Conservation (phyloP, 345 rosid species). For the Carallia brachiata region DNA sequence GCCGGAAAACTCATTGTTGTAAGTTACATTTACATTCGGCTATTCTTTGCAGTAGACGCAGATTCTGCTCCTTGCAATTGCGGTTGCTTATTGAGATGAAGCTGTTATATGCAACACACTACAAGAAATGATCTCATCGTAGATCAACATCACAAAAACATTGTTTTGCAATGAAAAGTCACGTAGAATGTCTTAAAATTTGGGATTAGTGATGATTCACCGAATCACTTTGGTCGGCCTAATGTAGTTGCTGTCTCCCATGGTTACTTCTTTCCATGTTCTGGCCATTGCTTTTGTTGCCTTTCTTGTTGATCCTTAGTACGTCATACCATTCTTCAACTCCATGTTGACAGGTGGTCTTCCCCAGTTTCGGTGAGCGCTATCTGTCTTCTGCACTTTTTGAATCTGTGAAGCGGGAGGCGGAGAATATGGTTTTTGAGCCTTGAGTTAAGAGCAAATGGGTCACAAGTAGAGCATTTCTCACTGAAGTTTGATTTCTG, state of each 20-base stretch:
- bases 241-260: no score
- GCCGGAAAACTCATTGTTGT: conserved; percentile 56
- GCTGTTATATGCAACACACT: no score
- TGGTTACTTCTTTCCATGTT: no score
- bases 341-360: conserved; percentile 44
- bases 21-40: conserved; percentile 14
- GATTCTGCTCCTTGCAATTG: background rate
- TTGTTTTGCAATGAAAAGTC: no score
- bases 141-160: no score
- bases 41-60: no score
- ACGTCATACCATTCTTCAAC: background rate
- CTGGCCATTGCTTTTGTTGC: no score
- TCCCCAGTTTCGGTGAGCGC: conserved; percentile 74
- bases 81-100: background rate
- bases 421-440: conserved; percentile 51
- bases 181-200: no score
- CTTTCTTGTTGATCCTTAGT: background rate
- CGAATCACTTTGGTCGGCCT: no score
- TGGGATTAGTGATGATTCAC: no score
- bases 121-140: no score
- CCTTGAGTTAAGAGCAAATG: background rate
- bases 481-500: no score
- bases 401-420: conserved; percentile 53
- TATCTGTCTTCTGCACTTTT: conserved; percentile 61
- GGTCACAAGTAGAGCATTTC: background rate